These are phyloP conservation scores for Ogataea paraovalis DNA, from an alignment of 805 yeast species.

Conservation along the genomic window DNA sequence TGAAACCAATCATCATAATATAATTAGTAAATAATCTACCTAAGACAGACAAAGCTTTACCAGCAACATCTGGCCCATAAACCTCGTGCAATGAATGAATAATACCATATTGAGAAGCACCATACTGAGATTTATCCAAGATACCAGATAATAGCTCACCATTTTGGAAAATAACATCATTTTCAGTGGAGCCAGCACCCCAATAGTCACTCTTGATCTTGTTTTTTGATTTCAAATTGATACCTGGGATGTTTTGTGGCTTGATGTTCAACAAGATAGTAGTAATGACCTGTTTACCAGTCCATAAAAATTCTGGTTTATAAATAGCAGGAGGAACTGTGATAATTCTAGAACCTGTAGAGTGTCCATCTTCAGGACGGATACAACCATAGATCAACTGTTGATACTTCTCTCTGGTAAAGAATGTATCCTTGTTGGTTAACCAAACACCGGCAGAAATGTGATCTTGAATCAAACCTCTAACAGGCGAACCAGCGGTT, in stretches of 20 bases:
- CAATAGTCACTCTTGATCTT: conserved; percentile 93
- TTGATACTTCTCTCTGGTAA: conserved; percentile 88
- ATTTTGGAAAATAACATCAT: conserved; percentile 75
- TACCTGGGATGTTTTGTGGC: conserved; percentile 86
- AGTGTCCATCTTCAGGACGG: conserved; percentile 96
- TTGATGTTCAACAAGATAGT: conserved; percentile 87
- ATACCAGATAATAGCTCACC: conserved; percentile 93
- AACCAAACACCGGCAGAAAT: conserved; percentile 99
- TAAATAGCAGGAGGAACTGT: conserved; percentile 87
- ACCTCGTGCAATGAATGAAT: conserved; percentile 96
- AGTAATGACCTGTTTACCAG: conserved; percentile 94
- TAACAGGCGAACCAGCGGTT: conserved; percentile 95
- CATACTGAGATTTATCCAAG: conserved; percentile 95
- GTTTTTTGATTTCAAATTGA: conserved; percentile 77
- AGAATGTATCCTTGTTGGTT: conserved; percentile 87
- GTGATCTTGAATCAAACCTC: conserved; percentile 99
- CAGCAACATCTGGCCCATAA: conserved; percentile 88
- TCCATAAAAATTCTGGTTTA: conserved; percentile 92
- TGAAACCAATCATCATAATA: conserved; percentile 86
- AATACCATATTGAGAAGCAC: conserved; percentile 95
- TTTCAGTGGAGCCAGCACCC: conserved; percentile 82
- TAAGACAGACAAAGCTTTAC: conserved; percentile 83
- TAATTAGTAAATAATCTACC: conserved; percentile 95
- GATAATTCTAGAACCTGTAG: conserved; percentile 58
- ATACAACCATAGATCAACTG: conserved; percentile 91